Base-by-base conservation (phyloP, 2,329 filamentous ascomycete species). In the Fusarium sp. region DNA sequence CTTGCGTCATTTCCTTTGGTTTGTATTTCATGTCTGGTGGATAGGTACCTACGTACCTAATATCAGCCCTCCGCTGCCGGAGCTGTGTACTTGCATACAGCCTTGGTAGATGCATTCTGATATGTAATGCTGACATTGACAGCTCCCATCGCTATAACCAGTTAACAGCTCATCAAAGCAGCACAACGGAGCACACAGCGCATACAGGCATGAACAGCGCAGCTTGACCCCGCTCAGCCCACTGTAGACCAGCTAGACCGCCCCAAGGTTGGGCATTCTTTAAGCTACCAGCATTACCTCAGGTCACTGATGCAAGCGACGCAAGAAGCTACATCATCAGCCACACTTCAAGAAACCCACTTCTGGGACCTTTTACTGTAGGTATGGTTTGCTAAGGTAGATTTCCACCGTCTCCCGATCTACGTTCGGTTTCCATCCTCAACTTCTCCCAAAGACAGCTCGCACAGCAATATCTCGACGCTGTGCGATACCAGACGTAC, bases 1-100 rank as follows among this genome's bases (percentile, higher is more conserved):
- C 75, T 79, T 79, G 77, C 77, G 77, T 79, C 77, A 79, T 77
- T 79, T 78, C 70, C 58, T 71, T 73, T 71, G 52, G 60, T 39
- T 59, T 54, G 28, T 31, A 49, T n/a, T 49, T 49, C 12, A 24
- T 33, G 31, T 35, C 48, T 35, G 12, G 48, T 24, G 31, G 31
- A 51, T 35, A 20, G 33, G 33, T 14, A 33, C 11, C 11, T 31
- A 31, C 9, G 28, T 31, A 31, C 31, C 31, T 31, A 33, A 13
- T 35, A 18, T 26, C 51, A 33, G n/a, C 33, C 44, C 48, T 69
- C 67, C 67, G 67, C 47, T 66, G 66, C 66, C 67, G 67, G 67
- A 70, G 51, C 18, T 15, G 66, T 59, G 54, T 70, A 70, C 20
- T 44, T 65, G 59, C 51, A 70, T 70, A 24, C 20, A 24, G 33